Evolutionary conservation across 129 eudicot species (phyloP).

Genomic region (Lactuca sativa): DNA sequence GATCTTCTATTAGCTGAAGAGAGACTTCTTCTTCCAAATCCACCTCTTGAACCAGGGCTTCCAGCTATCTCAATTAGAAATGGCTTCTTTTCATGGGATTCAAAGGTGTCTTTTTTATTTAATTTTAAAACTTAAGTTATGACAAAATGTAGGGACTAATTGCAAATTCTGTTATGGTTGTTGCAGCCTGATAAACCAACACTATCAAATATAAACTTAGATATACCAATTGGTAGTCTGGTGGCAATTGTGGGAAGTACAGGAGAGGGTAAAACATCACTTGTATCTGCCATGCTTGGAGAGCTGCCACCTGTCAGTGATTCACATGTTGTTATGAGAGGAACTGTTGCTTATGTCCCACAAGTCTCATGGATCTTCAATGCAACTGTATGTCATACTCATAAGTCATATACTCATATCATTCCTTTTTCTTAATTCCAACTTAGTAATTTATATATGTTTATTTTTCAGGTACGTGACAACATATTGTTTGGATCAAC

Average conservation of each 20-base stretch:
- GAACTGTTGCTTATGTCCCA: constrained; percentile 92
- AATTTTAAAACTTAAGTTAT: not conserved
- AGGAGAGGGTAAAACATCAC: constrained; percentile 97
- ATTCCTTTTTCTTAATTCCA: too few relatives aligned
- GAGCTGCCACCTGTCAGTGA: constrained; percentile 79
- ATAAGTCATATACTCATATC: not conserved
- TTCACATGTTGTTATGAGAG: constrained; percentile 71
- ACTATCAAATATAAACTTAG: constrained; percentile 67
- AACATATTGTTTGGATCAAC: constrained; percentile 86
- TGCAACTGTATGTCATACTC: constrained; percentile 67
- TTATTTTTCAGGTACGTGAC: constrained; percentile 74
- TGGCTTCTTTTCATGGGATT: constrained; percentile 92
- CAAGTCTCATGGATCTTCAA: constrained; percentile 97
- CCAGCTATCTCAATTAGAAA: constrained; percentile 87
- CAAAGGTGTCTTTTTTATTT: constrained; percentile 51
- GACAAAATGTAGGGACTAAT: not conserved
- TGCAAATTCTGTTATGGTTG: not conserved
- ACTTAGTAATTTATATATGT: not conserved
- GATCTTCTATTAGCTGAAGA: constrained; percentile 91
- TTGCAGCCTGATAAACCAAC: constrained; percentile 87
- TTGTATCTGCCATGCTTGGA: constrained; percentile 94
- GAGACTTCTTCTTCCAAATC: constrained; percentile 83
- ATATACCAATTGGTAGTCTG: constrained; percentile 73
- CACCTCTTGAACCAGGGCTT: constrained; percentile 73
- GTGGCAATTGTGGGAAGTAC: constrained; percentile 93